phyloP scores from a whole-genome alignment of 352 stramenopile species.

The Pythium myriotylum region DNA sequence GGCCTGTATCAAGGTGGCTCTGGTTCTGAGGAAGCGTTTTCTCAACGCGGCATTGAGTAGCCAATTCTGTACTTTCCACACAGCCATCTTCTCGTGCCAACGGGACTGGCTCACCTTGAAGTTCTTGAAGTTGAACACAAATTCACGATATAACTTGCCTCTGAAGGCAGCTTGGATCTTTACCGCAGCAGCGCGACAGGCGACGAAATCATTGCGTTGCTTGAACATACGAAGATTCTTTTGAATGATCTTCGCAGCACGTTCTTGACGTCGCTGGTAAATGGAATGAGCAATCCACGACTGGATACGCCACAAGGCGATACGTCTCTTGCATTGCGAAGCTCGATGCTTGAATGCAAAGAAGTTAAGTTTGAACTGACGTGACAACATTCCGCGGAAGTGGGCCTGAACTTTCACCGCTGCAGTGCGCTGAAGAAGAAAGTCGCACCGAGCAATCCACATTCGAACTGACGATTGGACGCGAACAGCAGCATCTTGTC shows the following conservation, averaged over 20 bases:
- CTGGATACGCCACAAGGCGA: slow-evolving; percentile 24
- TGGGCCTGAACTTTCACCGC: slow-evolving; percentile 17
- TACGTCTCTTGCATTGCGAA: slow-evolving; percentile 3
- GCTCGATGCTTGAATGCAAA: slow-evolving; percentile 20
- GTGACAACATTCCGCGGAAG: slow-evolving; percentile 16
- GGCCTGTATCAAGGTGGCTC: slow-evolving; percentile 10
- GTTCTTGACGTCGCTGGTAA: not conserved
- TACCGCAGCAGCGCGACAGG: slow-evolving; percentile 8
- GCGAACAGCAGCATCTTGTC: not conserved
- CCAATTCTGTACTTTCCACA: slow-evolving; percentile 24
- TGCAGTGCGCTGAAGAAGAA: not conserved
- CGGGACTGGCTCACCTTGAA: slow-evolving; percentile 21
- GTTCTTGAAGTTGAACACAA: slow-evolving; percentile 47
- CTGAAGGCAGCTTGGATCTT: slow-evolving; percentile 37
- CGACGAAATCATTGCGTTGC: not conserved
- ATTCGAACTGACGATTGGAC: slow-evolving; percentile 14
- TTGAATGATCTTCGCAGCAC: slow-evolving; percentile 16
- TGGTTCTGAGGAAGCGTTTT: not conserved
- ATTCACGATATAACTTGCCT: slow-evolving; percentile 37
- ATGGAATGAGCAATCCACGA: slow-evolving; percentile 14
- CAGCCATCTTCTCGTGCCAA: slow-evolving; percentile 19
- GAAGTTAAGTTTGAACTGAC: slow-evolving; percentile 17
- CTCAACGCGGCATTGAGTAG: not conserved
- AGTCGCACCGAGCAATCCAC: not conserved
- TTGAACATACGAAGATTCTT: slow-evolving; percentile 20